These are phyloP conservation scores for Xylariaceae sp. DNA, from an alignment of 2,329 filamentous ascomycete species.

Conservation along the genomic window DNA sequence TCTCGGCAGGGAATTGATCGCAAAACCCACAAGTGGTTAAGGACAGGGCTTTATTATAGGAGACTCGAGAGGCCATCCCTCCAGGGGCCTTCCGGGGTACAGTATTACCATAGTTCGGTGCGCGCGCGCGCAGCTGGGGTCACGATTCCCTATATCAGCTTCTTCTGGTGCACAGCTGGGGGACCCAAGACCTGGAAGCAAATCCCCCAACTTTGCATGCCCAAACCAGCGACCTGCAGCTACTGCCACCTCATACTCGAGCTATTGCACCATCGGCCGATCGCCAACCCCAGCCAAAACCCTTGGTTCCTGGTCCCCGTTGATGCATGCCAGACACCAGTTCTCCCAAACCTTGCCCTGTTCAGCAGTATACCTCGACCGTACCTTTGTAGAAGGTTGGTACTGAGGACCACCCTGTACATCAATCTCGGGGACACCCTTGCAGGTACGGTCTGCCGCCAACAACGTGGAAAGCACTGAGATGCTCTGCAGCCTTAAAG, in stretches of 20 bases:
- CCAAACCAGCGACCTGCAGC: slow-evolving; percentile 44
- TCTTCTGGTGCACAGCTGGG: slow-evolving; percentile 14
- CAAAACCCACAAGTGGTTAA: slow-evolving; percentile 2
- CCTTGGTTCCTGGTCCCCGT: slow-evolving; percentile 31
- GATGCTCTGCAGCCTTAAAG: slow-evolving; percentile 31
- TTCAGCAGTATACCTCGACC: slow-evolving; percentile 28
- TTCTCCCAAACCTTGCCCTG: slow-evolving; percentile 22
- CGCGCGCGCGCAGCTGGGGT: slow-evolving; percentile 14
- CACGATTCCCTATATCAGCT: slow-evolving; percentile 21
- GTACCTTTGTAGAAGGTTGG: slow-evolving; percentile 31
- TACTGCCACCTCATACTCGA: slow-evolving; percentile 43
- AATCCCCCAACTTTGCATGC: slow-evolving; percentile 32
- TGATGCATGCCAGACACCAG: slow-evolving; percentile 26
- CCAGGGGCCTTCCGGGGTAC: slow-evolving; percentile 11
- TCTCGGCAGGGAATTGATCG: slow-evolving; percentile 10
- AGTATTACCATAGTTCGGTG: slow-evolving; percentile 11
- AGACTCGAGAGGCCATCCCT: slow-evolving; percentile 13
- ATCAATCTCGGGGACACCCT: slow-evolving; percentile 27
- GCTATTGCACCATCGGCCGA: slow-evolving; percentile 39
- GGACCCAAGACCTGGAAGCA: slow-evolving; percentile 19
- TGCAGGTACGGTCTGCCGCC: slow-evolving; percentile 29
- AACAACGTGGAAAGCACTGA: slow-evolving; percentile 29
- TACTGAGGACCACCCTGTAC: slow-evolving; percentile 34
- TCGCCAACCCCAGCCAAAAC: slow-evolving; percentile 33
- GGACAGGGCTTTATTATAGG: slow-evolving; percentile 6